These are phyloP conservation scores for Davidsoniella australis DNA, from an alignment of 2,329 filamentous ascomycete species.

Conservation along the genomic window DNA sequence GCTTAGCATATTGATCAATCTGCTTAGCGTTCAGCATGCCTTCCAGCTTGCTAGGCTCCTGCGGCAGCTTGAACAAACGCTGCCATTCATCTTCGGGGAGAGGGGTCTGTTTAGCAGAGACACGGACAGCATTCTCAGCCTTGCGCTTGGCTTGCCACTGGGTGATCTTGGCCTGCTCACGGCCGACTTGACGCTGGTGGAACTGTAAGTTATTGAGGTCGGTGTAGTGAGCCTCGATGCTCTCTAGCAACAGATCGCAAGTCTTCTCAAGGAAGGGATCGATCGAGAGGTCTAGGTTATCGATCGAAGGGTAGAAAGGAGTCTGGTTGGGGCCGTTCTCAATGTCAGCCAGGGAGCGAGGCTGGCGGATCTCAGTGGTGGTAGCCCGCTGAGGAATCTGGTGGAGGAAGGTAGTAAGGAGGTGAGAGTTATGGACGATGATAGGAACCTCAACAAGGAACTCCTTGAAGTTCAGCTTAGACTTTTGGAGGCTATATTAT, in stretches of 20 bases:
- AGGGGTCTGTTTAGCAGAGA: constrained; percentile 69
- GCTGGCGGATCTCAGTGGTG: constrained; percentile 44
- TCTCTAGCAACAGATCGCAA: constrained; percentile 86
- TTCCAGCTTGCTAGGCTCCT: constrained; percentile 84
- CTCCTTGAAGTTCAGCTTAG: constrained; percentile 82
- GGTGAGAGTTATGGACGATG: constrained; percentile 87
- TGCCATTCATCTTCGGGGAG: constrained; percentile 98
- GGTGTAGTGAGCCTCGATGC: constrained; percentile 94
- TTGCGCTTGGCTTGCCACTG: constrained; percentile 96
- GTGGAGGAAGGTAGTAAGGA: constrained; percentile 88
- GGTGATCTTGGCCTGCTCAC: constrained; percentile 91
- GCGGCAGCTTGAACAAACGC: constrained; percentile 90
- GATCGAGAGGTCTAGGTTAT: constrained; percentile 79
- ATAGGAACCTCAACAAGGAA: constrained; percentile 84
- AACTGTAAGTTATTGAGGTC: constrained; percentile 98
- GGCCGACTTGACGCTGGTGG: constrained; percentile 83
- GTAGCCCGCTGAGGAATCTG: constrained; percentile 59
- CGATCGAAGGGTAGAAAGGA: constrained; percentile 73
- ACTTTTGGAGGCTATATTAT: constrained; percentile 65
- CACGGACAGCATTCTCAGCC: constrained; percentile 76
- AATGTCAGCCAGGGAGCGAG: constrained; percentile 63
- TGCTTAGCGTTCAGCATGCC: constrained; percentile 89
- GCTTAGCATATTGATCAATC: constrained; percentile 93
- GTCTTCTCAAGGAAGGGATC: constrained; percentile 98
- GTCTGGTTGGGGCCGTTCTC: constrained; percentile 42